Evolutionary conservation across 2,329 filamentous ascomycete species (phyloP).

Genomic region (Cytospora paraplurivora): DNA sequence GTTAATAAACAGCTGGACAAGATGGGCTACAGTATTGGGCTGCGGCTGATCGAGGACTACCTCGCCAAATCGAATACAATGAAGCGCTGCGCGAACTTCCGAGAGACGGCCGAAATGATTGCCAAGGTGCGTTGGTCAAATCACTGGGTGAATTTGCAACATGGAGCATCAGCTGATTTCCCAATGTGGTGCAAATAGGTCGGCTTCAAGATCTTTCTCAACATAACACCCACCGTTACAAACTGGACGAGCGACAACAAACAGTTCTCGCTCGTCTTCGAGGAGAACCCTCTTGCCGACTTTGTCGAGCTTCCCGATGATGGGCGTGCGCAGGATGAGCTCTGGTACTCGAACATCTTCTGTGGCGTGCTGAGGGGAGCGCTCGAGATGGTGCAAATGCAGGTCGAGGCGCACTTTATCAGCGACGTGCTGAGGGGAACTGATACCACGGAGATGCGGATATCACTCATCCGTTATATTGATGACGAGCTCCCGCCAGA

Average conservation of each 20-base stretch:
- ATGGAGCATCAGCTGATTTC: not conserved
- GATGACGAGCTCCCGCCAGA: conserved; percentile 97
- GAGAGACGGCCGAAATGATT: conserved; percentile 96
- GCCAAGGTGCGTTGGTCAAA: conserved; percentile 64
- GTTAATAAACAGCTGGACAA: conserved; percentile 98
- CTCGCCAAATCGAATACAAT: conserved; percentile 90
- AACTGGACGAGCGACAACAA: conserved; percentile 98
- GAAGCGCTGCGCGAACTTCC: conserved; percentile 88
- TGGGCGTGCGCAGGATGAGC: conserved; percentile 89
- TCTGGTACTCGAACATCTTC: conserved; percentile 98
- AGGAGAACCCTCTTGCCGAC: conserved; percentile 95
- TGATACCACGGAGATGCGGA: conserved; percentile 95
- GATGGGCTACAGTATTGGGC: conserved; percentile 98
- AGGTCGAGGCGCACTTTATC: conserved; percentile 94
- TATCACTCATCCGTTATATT: conserved; percentile 89
- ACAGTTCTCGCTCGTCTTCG: conserved; percentile 93
- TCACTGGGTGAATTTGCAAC: not conserved
- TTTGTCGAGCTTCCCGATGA: conserved; percentile 98
- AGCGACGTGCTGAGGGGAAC: conserved; percentile 91
- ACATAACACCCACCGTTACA: conserved; percentile 88
- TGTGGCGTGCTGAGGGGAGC: conserved; percentile 90
- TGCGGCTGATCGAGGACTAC: conserved; percentile 96
- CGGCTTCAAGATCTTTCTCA: conserved; percentile 98
- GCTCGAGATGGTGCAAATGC: conserved; percentile 99
- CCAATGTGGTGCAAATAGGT: conserved; percentile 57